Evolutionary conservation across 2,329 filamentous ascomycete genomes (phyloP).

Genomic region (Helicocarpus griseus): DNA sequence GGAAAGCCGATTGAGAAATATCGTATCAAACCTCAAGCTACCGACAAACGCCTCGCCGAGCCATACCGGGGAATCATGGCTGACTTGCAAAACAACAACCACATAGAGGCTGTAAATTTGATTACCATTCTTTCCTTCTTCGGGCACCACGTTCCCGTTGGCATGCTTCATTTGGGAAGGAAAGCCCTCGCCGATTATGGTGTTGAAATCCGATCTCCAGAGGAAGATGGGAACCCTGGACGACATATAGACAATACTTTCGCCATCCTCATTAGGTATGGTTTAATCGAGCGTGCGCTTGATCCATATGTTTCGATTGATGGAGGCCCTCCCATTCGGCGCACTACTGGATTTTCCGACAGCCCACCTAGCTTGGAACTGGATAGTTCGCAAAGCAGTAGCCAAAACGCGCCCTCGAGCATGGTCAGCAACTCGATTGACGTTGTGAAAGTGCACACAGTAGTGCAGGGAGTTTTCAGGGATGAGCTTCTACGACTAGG

Average conservation of each 20-base stretch:
- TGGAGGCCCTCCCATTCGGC: background rate
- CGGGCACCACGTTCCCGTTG: slow-evolving; percentile 55
- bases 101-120: slow-evolving; percentile 51
- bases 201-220: slow-evolving; percentile 19
- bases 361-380: slow-evolving; percentile 16
- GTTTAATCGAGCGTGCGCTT: slow-evolving; percentile 34
- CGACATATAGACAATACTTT: slow-evolving; percentile 38
- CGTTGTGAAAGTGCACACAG: slow-evolving; percentile 38
- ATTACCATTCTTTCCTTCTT: slow-evolving; percentile 58
- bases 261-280: slow-evolving; percentile 36
- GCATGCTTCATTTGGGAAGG: slow-evolving; percentile 50
- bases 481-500: slow-evolving; percentile 33
- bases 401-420: slow-evolving; percentile 25
- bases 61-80: slow-evolving; percentile 40
- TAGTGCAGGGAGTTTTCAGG: slow-evolving; percentile 39
- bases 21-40: slow-evolving; percentile 44
- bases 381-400: slow-evolving; percentile 23
- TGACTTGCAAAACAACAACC: slow-evolving; percentile 31
- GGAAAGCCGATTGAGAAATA: slow-evolving; percentile 54
- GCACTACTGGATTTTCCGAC: slow-evolving; percentile 8
- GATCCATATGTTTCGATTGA: slow-evolving; percentile 21
- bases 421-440: slow-evolving; percentile 30
- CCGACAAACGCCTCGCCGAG: slow-evolving; percentile 45
- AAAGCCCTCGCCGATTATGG: slow-evolving; percentile 18
- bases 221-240: slow-evolving; percentile 16